Base-by-base conservation (phyloP, 176 grass and related monocot genomes). In the Musa schizocarpa region DNA sequence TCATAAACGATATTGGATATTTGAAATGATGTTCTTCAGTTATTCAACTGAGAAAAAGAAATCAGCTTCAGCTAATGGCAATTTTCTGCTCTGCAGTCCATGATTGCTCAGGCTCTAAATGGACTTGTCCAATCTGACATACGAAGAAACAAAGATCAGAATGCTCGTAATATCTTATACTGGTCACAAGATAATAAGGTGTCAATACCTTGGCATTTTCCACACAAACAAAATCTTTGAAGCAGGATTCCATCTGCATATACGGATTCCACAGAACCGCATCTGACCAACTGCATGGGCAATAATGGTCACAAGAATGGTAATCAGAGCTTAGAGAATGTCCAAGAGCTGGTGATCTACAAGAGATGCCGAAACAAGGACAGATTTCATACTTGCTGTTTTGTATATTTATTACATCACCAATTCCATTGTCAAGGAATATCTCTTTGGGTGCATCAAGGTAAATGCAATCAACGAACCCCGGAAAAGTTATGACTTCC, bases 151-250 rank as follows among this genome's bases (percentile, higher is more conserved):
- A 12, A 23, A 66, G 51, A 81, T 79, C 72, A 91, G 52, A 52
- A 22, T 53, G 22, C 76, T 56, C 85, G 74, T 13, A 65, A 53
- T 69, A 79, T 51, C 24, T 29, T 68, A 50, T 71, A 48, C 9
- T 12, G 79, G 72, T 81, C 9, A 52, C 2, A 52, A 23, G 63
- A 49, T 52, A 74, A 0, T 72, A 14, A 34, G 12, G 13, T 43
- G 54, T 11, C 20, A 50, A 4, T 83, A 98, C 94, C 94, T 87
- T 90, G 22, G 90, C 94, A 78, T 98, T 98, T 89, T 98, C 94
- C 48, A 98, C 94, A 68, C 94, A 98, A 50, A 98, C 94, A 76
- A 98, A 98, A 85, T 98, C 94, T 85, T 83, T 91, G 82, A 89
- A 96, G 68, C 94, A 98, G 1, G 90, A 82, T 81, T 98, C 94